A percentile compares a stretch with the other conserved stretches of the same genome.
Evolutionary conservation across 108 stramenopile genomes (phyloP).

Genomic region (Discostella pseudostelligera): DNA sequence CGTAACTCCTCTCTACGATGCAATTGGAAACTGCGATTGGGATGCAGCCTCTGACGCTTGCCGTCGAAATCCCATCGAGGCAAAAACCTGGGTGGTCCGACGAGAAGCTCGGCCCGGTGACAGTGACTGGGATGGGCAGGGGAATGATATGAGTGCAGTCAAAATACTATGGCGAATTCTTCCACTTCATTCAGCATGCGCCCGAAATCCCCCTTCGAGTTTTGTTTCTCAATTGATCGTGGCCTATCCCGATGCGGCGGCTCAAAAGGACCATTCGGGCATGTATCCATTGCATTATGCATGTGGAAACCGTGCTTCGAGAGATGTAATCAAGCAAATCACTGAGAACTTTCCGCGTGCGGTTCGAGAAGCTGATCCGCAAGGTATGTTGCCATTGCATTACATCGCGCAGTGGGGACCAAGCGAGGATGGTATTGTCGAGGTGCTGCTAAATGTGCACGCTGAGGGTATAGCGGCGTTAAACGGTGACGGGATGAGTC

Average conservation of each 20-base stretch:
- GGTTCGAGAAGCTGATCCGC: conserved; percentile 24
- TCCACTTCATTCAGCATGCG: conserved; percentile 43
- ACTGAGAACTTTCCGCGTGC: conserved; percentile 2
- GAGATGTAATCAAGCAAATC: conserved; percentile 14
- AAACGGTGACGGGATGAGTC: conserved; percentile 18
- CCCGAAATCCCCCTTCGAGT: conserved; percentile 21
- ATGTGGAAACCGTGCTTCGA: conserved; percentile 30
- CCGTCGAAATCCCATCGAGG: conserved; percentile 11
- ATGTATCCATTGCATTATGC: conserved; percentile 40
- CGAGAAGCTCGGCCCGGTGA: conserved; percentile 2
- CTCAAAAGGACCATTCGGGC: conserved; percentile 17
- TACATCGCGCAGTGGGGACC: conserved; percentile 29
- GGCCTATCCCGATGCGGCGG: conserved; percentile 34
- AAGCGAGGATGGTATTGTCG: conserved; percentile 15
- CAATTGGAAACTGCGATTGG: conserved; percentile 75
- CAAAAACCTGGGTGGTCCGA: conserved; percentile 29
- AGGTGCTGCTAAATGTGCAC: conserved; percentile 11
- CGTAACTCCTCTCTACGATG: conserved; percentile 70
- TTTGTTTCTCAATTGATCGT: conserved; percentile 20
- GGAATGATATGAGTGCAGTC: conserved; percentile 6
- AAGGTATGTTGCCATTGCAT: conserved; percentile 34
- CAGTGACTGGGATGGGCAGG: too few relatives aligned
- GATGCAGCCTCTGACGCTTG: conserved; percentile 11
- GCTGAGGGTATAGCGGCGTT: conserved; percentile 8
- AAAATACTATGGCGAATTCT: conserved; percentile 38